Percentiles rank a stretch among this genome's conserved stretches.
Evolutionary conservation across 2,329 filamentous ascomycete species (phyloP).

Genomic region (Fusarium stilboides): DNA sequence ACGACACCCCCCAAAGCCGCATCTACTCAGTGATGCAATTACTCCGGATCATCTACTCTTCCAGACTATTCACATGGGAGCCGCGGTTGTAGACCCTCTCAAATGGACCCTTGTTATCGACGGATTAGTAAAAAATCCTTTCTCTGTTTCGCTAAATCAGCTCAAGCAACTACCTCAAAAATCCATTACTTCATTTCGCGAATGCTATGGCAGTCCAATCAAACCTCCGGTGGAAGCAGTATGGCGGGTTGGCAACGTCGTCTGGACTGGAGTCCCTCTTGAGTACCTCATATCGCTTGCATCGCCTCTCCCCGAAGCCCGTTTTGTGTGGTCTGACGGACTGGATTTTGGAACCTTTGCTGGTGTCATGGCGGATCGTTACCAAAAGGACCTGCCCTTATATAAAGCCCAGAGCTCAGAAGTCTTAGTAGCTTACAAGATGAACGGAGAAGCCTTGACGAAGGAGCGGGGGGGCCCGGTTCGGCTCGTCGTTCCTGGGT

Average conservation of each 20-base stretch:
- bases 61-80: no score
- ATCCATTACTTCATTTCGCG: slow-evolving; percentile 11
- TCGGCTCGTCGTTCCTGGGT: slow-evolving; percentile 17
- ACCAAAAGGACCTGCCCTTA: slow-evolving; percentile 15
- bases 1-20: slow-evolving; percentile 8
- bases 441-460: slow-evolving; percentile 5
- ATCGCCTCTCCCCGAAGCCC: slow-evolving; percentile 1
- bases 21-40: neutral
- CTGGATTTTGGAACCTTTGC: slow-evolving; percentile 11
- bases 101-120: no score
- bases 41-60: neutral
- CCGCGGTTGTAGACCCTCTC: no score
- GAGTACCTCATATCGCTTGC: neutral
- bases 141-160: no score
- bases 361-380: slow-evolving; percentile 1
- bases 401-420: slow-evolving; percentile 3
- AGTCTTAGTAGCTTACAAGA: slow-evolving; percentile 2
- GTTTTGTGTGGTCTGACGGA: slow-evolving; percentile 17
- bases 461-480: slow-evolving; percentile 18
- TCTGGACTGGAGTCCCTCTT: slow-evolving; percentile 10
- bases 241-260: slow-evolving; percentile 19
- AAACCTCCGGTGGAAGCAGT: slow-evolving; percentile 4
- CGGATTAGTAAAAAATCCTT: no score
- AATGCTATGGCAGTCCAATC: slow-evolving; percentile 17
- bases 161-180: slow-evolving; percentile 4